Base-by-base conservation (phyloP, 164 flowering plant genomes). In the Paratinospora sagittata region DNA sequence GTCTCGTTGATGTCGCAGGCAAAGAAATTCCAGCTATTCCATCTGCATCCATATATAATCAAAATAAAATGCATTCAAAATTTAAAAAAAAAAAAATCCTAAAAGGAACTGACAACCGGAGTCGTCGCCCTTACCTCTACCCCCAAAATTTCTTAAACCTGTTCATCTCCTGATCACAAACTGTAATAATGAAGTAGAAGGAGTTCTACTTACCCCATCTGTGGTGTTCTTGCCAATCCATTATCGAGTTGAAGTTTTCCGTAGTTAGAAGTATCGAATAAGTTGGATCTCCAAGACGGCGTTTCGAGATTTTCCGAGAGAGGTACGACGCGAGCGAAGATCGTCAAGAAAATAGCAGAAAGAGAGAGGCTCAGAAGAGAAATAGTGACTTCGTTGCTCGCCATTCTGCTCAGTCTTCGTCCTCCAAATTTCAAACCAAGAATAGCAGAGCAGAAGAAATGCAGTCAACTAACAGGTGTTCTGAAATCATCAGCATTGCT, bases 21-120 rank as follows among this genome's bases (percentile, higher is more conserved):
- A 77, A 93, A 93, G 80, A 87, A 88, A 77, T 93, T 93, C 98
- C 98, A 93, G 82, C 97, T 93, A 81, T 88, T 93, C 98, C 98
- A 93, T 82, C 98, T 93, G 88, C 70, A 71, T 68, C 75, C 66
- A 75, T 41, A 4, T 1, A 30, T 1, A 75, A 49, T 24, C 64
- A 69, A 70, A 12, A 33, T 12, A 24, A n/a, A 37, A 37, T n/a
- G 9, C 61, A 33, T n/a, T n/a, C n/a, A n/a, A n/a, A n/a, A n/a
- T n/a, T 37, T 66, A 19, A 1, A 36, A 36, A 36, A 23, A 55
- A 57, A 1, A 21, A 41, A 27, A 23, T 55, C 9, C 19, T 9
- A 55, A 55, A n/a, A n/a, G n/a, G n/a, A n/a, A n/a, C n/a, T n/a
- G n/a, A n/a, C n/a, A n/a, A n/a, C n/a, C n/a, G n/a, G n/a, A n/a